phyloP scores from a whole-genome alignment of 306 rosid species.

The Prunus armeniaca region DNA sequence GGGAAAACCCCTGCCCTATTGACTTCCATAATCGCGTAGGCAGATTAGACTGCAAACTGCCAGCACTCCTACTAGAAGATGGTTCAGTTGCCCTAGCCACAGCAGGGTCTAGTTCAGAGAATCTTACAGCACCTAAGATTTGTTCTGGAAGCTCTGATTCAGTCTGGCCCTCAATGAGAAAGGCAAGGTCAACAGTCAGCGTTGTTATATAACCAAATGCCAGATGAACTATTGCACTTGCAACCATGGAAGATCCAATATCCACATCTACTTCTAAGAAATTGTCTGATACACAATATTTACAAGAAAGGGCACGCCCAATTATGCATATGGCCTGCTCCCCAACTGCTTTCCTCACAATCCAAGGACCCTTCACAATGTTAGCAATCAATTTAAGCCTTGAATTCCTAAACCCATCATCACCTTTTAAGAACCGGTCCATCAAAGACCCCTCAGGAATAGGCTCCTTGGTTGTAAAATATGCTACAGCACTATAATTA shows the following conservation, averaged over 20 bases:
- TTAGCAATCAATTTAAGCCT: slow-evolving; percentile 92
- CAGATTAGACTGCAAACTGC: slow-evolving; percentile 46
- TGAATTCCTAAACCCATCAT: slow-evolving; percentile 61
- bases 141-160: slow-evolving; percentile 80
- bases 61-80: slow-evolving; percentile 19
- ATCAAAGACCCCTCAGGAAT: slow-evolving; percentile 57
- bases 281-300: slow-evolving; percentile 44
- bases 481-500: slow-evolving; percentile 65
- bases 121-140: slow-evolving; percentile 71
- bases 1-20: slow-evolving; percentile 64
- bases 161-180: slow-evolving; percentile 74
- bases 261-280: slow-evolving; percentile 91
- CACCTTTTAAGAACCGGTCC: slow-evolving; percentile 72
- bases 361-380: slow-evolving; percentile 83
- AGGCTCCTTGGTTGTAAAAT: slow-evolving; percentile 56
- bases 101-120: slow-evolving; percentile 65
- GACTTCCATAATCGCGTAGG: slow-evolving; percentile 69
- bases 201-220: slow-evolving; percentile 76
- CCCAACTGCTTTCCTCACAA: slow-evolving; percentile 82
- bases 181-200: slow-evolving; percentile 77
- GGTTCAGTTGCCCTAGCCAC: slow-evolving; percentile 60
- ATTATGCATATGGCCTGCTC: slow-evolving; percentile 89
- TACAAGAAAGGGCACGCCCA: slow-evolving; percentile 73
- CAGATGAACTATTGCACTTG: slow-evolving; percentile 77
- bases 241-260: slow-evolving; percentile 88